Conservation (phyloP, 2,329 filamentous ascomycete genomes). For the Diaporthe sp. region DNA sequence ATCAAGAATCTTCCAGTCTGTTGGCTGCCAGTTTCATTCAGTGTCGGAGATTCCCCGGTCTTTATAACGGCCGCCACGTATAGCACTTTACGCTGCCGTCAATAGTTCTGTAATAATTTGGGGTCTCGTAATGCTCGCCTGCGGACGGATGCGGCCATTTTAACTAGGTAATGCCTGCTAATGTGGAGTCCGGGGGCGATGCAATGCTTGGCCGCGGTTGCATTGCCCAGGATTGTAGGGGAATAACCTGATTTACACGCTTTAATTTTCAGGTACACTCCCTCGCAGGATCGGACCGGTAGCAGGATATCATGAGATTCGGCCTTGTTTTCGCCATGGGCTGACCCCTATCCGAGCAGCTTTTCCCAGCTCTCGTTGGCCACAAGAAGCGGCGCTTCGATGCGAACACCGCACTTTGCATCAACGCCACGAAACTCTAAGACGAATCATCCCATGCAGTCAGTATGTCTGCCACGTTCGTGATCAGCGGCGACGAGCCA, state of each 20-base stretch:
- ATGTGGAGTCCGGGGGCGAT: slow-evolving; percentile 16
- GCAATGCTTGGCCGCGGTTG: slow-evolving; percentile 30
- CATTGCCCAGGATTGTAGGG: slow-evolving; percentile 19
- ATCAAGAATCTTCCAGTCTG: slow-evolving; percentile 15
- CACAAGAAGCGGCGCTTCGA: slow-evolving; percentile 6
- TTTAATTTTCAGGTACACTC: not conserved
- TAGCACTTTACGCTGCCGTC: slow-evolving; percentile 3
- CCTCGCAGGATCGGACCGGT: slow-evolving; percentile 18
- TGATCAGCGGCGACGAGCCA: slow-evolving; percentile 17
- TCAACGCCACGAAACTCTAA: slow-evolving; percentile 6
- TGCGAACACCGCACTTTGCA: not conserved
- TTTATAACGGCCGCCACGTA: slow-evolving; percentile 8
- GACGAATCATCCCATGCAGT: not conserved
- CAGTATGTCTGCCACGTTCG: slow-evolving; percentile 12
- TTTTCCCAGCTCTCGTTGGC: slow-evolving; percentile 14
- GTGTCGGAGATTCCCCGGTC: slow-evolving; percentile 16
- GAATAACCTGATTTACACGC: slow-evolving; percentile 30
- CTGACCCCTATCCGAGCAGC: slow-evolving; percentile 15
- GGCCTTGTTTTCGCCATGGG: slow-evolving; percentile 20
- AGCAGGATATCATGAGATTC: slow-evolving; percentile 13
- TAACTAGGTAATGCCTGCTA: slow-evolving; percentile 23
- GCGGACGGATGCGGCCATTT: not conserved
- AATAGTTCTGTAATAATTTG: slow-evolving; percentile 20
- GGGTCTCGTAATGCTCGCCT: slow-evolving; percentile 11
- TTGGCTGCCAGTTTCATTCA: slow-evolving; percentile 5